phyloP scores from a whole-genome alignment of 805 yeast species.

The Wickerhamomyces rabaulensis region DNA sequence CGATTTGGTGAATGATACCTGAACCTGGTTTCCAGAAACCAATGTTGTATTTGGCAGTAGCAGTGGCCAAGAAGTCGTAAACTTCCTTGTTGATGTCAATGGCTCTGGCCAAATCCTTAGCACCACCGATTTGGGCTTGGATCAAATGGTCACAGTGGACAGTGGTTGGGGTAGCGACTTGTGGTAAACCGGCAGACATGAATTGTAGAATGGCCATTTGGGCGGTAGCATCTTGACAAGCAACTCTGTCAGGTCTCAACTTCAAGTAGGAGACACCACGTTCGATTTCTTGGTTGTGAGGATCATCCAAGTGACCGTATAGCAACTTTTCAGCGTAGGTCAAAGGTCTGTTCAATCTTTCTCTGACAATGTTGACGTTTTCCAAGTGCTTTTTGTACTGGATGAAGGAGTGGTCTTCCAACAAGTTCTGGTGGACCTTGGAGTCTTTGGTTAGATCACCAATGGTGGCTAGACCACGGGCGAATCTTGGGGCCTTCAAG shows the following conservation, averaged over 20 bases:
- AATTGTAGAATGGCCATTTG: slow-evolving; percentile 97
- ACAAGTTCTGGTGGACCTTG: slow-evolving; percentile 73
- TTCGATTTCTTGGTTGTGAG: slow-evolving; percentile 76
- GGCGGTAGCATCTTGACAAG: slow-evolving; percentile 98
- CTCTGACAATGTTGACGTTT: slow-evolving; percentile 78
- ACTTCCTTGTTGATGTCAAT: slow-evolving; percentile 90
- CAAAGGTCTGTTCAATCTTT: slow-evolving; percentile 80
- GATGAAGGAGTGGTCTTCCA: slow-evolving; percentile 80
- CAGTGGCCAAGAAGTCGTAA: slow-evolving; percentile 82
- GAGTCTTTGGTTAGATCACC: slow-evolving; percentile 50
- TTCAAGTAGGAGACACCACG: slow-evolving; percentile 91
- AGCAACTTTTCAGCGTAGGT: slow-evolving; percentile 94
- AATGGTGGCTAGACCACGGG: slow-evolving; percentile 37
- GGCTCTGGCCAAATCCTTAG: slow-evolving; percentile 78
- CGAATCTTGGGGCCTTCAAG: slow-evolving; percentile 14
- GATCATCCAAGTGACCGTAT: slow-evolving; percentile 92
- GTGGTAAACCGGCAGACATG: slow-evolving; percentile 90
- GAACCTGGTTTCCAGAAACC: slow-evolving; percentile 99
- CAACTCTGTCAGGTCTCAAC: slow-evolving; percentile 95
- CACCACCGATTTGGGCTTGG: slow-evolving; percentile 92
- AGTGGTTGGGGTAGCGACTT: slow-evolving; percentile 91
- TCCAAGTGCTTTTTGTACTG: slow-evolving; percentile 89
- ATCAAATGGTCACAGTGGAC: slow-evolving; percentile 98
- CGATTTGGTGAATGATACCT: slow-evolving; percentile 98
- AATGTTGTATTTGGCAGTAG: slow-evolving; percentile 92